Conservation (phyloP, 192 early-diverging fungal genomes). For the Podila epigama region DNA sequence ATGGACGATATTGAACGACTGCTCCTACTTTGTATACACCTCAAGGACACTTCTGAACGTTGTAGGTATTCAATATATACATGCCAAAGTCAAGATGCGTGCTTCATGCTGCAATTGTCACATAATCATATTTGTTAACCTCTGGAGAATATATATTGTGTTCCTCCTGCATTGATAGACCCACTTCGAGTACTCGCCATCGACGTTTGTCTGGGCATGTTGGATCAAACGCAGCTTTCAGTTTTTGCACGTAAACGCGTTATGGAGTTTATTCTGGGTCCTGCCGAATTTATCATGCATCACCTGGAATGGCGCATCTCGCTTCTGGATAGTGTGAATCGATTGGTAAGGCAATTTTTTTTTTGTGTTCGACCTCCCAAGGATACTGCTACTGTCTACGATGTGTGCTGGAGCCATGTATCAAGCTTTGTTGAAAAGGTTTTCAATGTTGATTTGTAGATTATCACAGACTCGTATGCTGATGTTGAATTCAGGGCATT, state of each 20-base stretch:
- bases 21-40: conserved; percentile 16
- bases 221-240: conserved; percentile 2
- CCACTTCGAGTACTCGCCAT: conserved; percentile 14
- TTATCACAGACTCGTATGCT: conserved; percentile 7
- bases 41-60: conserved; percentile 15
- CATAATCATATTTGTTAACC: background rate
- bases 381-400: no score
- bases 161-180: background rate
- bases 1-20: conserved; percentile 11
- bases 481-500: conserved; percentile 33
- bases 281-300: conserved; percentile 32
- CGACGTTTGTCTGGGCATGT: conserved; percentile 9
- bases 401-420: no score
- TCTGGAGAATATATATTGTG: background rate
- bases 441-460: conserved; percentile 2
- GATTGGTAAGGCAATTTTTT: conserved; percentile 8
- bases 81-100: background rate
- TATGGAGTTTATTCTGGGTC: conserved; percentile 18
- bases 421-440: no score
- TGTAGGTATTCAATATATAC: conserved; percentile 8
- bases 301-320: conserved; percentile 16
- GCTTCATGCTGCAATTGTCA: background rate
- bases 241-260: conserved; percentile 13
- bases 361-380: no score
- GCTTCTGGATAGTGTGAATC: conserved; percentile 3